phyloP scores from a whole-genome alignment of 495 filamentous ascomycete genomes.

The Zalerion maritima region DNA sequence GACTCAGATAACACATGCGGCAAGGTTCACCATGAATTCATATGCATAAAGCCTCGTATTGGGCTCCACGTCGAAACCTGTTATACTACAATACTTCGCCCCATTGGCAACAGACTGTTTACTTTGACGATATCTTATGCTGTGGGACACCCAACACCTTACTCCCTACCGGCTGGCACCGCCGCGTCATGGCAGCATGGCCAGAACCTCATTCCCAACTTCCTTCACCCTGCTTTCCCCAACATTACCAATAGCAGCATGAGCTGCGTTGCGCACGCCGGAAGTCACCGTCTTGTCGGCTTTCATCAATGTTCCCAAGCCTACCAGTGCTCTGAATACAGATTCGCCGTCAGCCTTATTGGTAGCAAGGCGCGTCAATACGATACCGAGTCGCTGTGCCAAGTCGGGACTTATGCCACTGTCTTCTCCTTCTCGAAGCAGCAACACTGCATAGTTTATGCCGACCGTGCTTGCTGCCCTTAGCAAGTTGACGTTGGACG shows the following conservation, averaged over 20 bases:
- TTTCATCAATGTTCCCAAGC: conserved; percentile 61
- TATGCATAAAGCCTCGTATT: too few relatives aligned
- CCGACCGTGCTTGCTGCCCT: conserved; percentile 70
- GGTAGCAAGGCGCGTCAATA: conserved; percentile 45
- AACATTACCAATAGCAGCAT: conserved; percentile 25
- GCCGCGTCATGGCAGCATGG: conserved; percentile 25
- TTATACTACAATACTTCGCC: too few relatives aligned
- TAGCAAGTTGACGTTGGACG: conserved; percentile 63
- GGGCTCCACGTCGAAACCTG: too few relatives aligned
- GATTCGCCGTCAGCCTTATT: conserved; percentile 65
- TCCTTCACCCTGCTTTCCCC: conserved; percentile 43
- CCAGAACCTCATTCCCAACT: conserved; percentile 43
- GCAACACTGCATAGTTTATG: conserved; percentile 71
- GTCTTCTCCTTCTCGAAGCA: conserved; percentile 18
- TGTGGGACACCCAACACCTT: too few relatives aligned
- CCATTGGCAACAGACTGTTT: too few relatives aligned
- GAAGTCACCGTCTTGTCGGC: conserved; percentile 28
- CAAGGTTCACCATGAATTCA: too few relatives aligned
- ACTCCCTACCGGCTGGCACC: too few relatives aligned
- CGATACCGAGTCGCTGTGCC: conserved; percentile 18
- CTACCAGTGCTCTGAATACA: conserved; percentile 69
- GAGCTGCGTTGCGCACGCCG: conserved; percentile 24
- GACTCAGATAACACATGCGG: too few relatives aligned
- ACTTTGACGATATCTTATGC: too few relatives aligned
- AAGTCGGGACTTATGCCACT: conserved; percentile 11